Evolutionary conservation across 768 basidiomycete genomes (phyloP).

Genomic region (Termitomyces sp.): DNA sequence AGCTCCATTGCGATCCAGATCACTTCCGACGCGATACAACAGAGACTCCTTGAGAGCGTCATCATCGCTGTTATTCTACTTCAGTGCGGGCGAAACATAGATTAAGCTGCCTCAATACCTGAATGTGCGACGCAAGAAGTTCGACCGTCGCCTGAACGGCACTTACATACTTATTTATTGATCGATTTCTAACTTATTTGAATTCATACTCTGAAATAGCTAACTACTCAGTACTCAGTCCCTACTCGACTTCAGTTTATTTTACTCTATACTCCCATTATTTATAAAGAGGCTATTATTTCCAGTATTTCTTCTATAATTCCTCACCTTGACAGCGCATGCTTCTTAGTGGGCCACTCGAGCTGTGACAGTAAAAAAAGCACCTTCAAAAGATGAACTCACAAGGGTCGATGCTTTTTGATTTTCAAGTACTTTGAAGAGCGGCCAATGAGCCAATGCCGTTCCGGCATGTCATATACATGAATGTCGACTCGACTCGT

Average conservation of each 20-base stretch:
- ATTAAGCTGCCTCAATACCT: conserved; percentile 25
- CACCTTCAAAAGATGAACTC: no score
- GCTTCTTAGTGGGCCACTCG: no score
- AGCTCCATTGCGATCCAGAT: conserved; percentile 48
- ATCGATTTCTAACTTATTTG: background rate
- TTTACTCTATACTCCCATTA: background rate
- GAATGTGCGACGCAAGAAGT: background rate
- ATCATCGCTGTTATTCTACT: conserved; percentile 51
- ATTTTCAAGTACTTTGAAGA: no score
- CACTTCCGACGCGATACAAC: conserved; percentile 48
- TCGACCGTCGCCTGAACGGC: background rate
- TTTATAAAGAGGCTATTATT: background rate
- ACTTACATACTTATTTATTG: background rate
- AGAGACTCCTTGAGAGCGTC: conserved; percentile 46
- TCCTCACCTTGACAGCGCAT: no score
- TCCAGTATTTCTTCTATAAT: background rate
- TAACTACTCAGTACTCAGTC: background rate
- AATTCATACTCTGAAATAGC: background rate
- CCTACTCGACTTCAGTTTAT: background rate
- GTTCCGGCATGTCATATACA: no score
- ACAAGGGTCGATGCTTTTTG: no score
- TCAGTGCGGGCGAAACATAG: conserved; percentile 59
- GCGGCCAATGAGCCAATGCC: no score
- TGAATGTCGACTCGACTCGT: no score
- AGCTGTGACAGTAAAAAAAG: no score